Evolutionary conservation across 2,329 filamentous ascomycete genomes (phyloP).

Genomic region (Ophiosphaerella herpotricha): DNA sequence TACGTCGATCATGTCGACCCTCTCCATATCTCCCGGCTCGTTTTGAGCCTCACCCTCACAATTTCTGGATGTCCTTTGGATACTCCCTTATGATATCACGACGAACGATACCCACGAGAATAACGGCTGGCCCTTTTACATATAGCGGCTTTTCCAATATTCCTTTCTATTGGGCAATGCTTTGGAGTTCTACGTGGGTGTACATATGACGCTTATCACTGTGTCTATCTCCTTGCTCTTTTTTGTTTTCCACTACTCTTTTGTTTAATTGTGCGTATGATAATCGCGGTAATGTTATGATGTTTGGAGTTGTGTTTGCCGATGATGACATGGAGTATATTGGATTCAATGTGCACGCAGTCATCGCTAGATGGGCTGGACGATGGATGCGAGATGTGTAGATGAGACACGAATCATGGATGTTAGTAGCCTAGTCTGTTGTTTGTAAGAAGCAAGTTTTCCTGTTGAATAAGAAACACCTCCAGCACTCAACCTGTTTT

Average conservation of each 20-base stretch:
- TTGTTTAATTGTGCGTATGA: slow-evolving; percentile 8
- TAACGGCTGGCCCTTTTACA: slow-evolving; percentile 31
- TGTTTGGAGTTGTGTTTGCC: background rate
- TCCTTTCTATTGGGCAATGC: slow-evolving; percentile 20
- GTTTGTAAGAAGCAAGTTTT: background rate
- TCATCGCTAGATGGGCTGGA: slow-evolving; percentile 17
- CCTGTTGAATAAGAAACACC: no score
- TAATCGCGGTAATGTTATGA: slow-evolving; percentile 21
- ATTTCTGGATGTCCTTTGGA: slow-evolving; percentile 23
- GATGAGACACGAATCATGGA: slow-evolving; percentile 9
- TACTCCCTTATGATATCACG: slow-evolving; percentile 41
- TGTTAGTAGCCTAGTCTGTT: background rate
- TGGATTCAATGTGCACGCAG: background rate
- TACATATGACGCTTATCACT: slow-evolving; percentile 16
- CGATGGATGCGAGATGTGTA: slow-evolving; percentile 2
- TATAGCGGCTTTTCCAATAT: slow-evolving; percentile 27
- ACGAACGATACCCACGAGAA: slow-evolving; percentile 45
- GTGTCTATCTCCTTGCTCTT: slow-evolving; percentile 9
- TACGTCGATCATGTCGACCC: slow-evolving; percentile 10
- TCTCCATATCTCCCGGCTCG: slow-evolving; percentile 13
- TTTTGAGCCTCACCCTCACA: slow-evolving; percentile 14
- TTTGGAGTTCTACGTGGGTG: slow-evolving; percentile 20
- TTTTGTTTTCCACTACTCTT: background rate
- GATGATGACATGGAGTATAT: no score
- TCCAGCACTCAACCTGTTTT: no score